Base-by-base conservation (phyloP, 1,284 basidiomycete genomes). In the Mycena sp. region DNA sequence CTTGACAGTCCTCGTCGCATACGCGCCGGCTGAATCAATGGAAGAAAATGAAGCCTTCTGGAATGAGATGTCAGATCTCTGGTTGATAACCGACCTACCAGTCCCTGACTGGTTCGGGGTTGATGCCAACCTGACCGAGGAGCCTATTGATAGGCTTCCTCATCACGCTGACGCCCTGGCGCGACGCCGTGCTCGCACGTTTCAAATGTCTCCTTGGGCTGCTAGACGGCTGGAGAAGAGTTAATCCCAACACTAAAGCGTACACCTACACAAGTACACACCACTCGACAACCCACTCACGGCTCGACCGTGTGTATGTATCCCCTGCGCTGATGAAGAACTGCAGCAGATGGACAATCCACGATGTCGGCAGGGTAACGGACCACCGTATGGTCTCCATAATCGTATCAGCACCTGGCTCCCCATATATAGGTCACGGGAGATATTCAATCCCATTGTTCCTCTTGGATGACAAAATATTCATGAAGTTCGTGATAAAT, bases 1-100 rank as follows among this genome's bases (percentile, higher is more conserved):
- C 0, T 17, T 58, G 0, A 43, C 32, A 25, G 30, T 46, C 16
- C 28, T 70, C 1, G 55, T 17, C 0, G 40, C 62, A 10, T 71
- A 71, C 46, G 70, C 68, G 0, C 68, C 70, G n/a, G 64, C 68
- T 16, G 63, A 63, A 3, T 57, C 58, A 2, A 56, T 50, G 43
- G 46, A 43, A 12, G 59, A 53, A 16, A 70, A 67, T 23, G 4
- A 16, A 43, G 21, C 14, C 0, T 71, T 70, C 57, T 71, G 67
- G 67, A 25, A 67, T 2, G 11, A 41, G 1, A 35, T 71, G 0
- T 11, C 16, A 1, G 25, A 65, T 2, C 23, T 58, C 2, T 62
- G 44, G 52, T 29, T 60, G 29, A 58, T 25, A 4, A 12, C 12
- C 5, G 45, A 62, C 21, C 57, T 69, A 0, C 66, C 67, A 0